Conservation (phyloP, 2,329 filamentous ascomycete species). For the Hypoxylon sp. region DNA sequence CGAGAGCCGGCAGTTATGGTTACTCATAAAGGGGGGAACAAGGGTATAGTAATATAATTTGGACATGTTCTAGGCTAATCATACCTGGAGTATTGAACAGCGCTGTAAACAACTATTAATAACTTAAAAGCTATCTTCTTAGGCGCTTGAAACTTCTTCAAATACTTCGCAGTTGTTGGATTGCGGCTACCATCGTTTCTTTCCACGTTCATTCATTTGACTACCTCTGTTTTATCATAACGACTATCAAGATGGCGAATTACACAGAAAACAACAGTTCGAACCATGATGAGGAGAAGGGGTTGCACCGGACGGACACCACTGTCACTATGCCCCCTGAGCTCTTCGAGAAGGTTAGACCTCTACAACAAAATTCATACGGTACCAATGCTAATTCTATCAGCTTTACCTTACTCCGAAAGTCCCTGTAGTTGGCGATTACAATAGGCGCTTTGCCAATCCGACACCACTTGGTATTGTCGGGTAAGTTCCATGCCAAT, state of each 20-base stretch:
- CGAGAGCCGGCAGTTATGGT: constrained; percentile 32
- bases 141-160: background rate
- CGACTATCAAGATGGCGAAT: constrained; percentile 44
- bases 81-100: constrained; percentile 18
- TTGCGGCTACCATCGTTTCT: background rate
- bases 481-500: constrained; percentile 48
- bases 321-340: constrained; percentile 58
- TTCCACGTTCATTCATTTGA: constrained; percentile 4
- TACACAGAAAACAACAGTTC: constrained; percentile 21
- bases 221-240: constrained; percentile 2
- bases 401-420: constrained; percentile 59
- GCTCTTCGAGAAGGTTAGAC: constrained; percentile 56
- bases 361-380: background rate
- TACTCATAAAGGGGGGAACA: constrained; percentile 10
- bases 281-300: constrained; percentile 55
- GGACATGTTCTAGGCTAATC: constrained; percentile 31
- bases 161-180: background rate
- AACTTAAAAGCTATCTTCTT: constrained; percentile 5
- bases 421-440: constrained; percentile 55
- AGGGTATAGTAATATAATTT: constrained; percentile 26
- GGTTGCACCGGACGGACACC: constrained; percentile 54
- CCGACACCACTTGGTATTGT: constrained; percentile 58
- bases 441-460: constrained; percentile 57
- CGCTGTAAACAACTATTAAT: constrained; percentile 34
- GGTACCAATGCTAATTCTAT: constrained; percentile 16